These are phyloP conservation scores for Serpula lacrymans DNA, from an alignment of 768 basidiomycete species.

Conservation along the genomic window DNA sequence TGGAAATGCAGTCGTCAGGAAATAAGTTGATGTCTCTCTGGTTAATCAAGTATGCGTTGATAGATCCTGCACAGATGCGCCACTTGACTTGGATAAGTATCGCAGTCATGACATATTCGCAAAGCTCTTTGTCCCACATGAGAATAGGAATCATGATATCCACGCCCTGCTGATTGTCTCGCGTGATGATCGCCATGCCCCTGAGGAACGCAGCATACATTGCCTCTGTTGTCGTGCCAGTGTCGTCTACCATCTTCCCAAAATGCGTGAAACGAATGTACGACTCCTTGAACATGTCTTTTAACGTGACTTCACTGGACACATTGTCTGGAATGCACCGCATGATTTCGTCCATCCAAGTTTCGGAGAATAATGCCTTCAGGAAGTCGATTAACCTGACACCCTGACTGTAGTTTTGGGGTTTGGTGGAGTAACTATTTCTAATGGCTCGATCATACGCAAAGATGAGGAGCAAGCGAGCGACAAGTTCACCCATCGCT, in stretches of 20 bases:
- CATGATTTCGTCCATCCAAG: constrained; percentile 12
- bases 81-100: constrained; percentile 20
- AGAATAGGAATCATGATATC: constrained; percentile 27
- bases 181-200: constrained; percentile 21
- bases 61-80: neutral
- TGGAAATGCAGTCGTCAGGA: neutral
- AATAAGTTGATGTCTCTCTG: constrained; percentile 7
- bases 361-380: constrained; percentile 13
- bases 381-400: constrained; percentile 18
- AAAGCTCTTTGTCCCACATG: constrained; percentile 9
- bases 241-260: constrained; percentile 18
- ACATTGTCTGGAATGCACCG: constrained; percentile 20
- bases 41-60: constrained; percentile 6
- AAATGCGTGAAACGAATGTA: constrained; percentile 31
- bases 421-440: too few species aligned
- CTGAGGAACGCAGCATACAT: constrained; percentile 21
- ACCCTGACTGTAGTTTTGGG: constrained; percentile 16
- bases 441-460: constrained; percentile 20
- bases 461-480: constrained; percentile 17
- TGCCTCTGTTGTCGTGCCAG: constrained; percentile 11
- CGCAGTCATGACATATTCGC: constrained; percentile 10
- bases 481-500: constrained; percentile 20
- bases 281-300: constrained; percentile 20
- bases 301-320: constrained; percentile 1
- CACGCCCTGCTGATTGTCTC: constrained; percentile 9